phyloP scores from a whole-genome alignment of 2,329 filamentous ascomycete species.

The Phialocephala subalpina region DNA sequence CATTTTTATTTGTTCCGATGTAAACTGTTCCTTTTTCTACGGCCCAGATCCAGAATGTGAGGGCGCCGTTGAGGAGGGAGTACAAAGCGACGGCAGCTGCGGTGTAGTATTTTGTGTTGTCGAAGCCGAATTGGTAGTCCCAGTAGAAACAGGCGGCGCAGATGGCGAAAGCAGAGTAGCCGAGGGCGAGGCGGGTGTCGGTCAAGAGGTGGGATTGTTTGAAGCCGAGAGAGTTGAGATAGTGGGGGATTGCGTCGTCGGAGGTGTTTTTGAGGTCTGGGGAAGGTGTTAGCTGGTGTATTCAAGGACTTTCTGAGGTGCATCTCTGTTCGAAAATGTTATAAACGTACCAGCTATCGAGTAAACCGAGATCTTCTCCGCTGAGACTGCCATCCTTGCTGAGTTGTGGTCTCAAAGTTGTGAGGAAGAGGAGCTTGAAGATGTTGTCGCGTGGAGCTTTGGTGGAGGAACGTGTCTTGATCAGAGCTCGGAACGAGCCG shows the following conservation, averaged over 20 bases:
- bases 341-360: conserved; percentile 40
- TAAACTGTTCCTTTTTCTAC: conserved; percentile 88
- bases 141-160: conserved; percentile 86
- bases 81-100: conserved; percentile 82
- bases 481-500: conserved; percentile 39
- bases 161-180: conserved; percentile 82
- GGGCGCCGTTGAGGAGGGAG: conserved; percentile 76
- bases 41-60: conserved; percentile 85
- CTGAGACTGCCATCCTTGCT: conserved; percentile 40
- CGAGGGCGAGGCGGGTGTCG: conserved; percentile 84
- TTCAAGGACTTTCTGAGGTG: not conserved
- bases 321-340: not conserved
- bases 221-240: conserved; percentile 89
- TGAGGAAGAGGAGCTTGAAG: conserved; percentile 10
- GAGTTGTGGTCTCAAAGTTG: conserved; percentile 20
- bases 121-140: conserved; percentile 92
- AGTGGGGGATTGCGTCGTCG: conserved; percentile 93
- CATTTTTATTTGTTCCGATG: conserved; percentile 69
- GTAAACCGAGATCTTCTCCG: conserved; percentile 43
- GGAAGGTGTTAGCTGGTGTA: conserved; percentile 19
- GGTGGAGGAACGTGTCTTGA: conserved; percentile 44
- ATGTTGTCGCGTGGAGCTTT: not conserved
- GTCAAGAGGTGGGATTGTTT: conserved; percentile 80
- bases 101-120: conserved; percentile 83
- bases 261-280: conserved; percentile 95